Conservation (phyloP, 441 rosid species). For the Flueggea neowawraea region DNA sequence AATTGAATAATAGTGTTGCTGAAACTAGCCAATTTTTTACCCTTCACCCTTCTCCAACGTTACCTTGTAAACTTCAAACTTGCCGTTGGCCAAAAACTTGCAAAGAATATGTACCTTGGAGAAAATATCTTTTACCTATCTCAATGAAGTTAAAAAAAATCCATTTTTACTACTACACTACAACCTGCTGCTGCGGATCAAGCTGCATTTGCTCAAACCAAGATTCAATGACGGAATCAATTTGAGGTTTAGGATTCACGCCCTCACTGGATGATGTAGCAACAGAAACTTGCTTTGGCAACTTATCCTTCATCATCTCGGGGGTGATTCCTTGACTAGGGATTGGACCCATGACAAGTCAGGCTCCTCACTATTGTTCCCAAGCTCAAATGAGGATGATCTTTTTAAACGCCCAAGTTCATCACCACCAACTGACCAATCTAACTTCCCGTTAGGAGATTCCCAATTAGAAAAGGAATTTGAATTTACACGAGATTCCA, state of each 20-base stretch:
- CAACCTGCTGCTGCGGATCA: constrained; percentile 33
- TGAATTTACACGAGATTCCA: constrained; percentile 39
- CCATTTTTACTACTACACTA: constrained; percentile 24
- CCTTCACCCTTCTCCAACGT: not conserved
- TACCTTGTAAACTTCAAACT: not conserved
- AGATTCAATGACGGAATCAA: constrained; percentile 35
- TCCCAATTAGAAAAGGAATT: constrained; percentile 48
- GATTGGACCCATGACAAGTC: constrained; percentile 47
- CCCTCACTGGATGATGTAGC: constrained; percentile 27
- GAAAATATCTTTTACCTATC: constrained; percentile 13
- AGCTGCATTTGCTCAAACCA: constrained; percentile 61
- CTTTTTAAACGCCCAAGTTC: constrained; percentile 25
- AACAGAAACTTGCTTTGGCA: not conserved
- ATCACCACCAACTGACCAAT: constrained; percentile 42
- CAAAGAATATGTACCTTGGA: constrained; percentile 20
- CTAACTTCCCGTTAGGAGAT: constrained; percentile 43
- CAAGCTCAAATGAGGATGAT: constrained; percentile 33
- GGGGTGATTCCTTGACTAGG: constrained; percentile 53
- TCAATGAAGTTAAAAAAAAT: constrained; percentile 7
- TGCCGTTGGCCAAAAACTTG: constrained; percentile 5
- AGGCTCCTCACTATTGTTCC: constrained; percentile 47
- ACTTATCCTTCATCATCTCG: constrained; percentile 38
- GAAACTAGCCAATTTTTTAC: constrained; percentile 8
- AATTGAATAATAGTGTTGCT: constrained; percentile 9
- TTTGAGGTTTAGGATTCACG: constrained; percentile 24